Evolutionary conservation across 2,329 filamentous ascomycete genomes (phyloP).

Genomic region (Ilyonectria robusta): DNA sequence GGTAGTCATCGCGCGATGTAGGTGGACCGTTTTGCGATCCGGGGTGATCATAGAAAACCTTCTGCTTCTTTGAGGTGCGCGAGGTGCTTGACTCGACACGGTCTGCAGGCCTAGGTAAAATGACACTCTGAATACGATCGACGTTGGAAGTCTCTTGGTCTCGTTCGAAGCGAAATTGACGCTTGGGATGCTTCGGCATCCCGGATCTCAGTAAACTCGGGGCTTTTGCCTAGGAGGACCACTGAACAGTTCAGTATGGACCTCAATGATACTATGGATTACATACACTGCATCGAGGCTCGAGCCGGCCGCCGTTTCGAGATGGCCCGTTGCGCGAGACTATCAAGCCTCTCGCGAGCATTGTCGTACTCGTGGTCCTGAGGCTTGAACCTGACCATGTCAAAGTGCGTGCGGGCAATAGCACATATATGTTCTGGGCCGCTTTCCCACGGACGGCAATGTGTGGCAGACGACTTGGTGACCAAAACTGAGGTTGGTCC

Average conservation of each 20-base stretch:
- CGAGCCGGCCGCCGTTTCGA: background rate
- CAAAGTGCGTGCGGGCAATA: constrained; percentile 39
- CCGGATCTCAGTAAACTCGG: no score
- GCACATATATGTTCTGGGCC: constrained; percentile 39
- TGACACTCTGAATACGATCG: no score
- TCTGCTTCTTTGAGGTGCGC: background rate
- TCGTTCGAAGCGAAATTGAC: no score
- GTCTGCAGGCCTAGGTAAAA: background rate
- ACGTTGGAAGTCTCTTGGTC: no score
- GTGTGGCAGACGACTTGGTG: constrained; percentile 41
- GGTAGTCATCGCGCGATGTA: constrained; percentile 18
- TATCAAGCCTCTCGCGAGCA: constrained; percentile 21
- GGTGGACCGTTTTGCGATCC: background rate
- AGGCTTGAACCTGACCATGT: constrained; percentile 44
- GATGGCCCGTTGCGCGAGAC: constrained; percentile 22
- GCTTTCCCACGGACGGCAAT: constrained; percentile 38
- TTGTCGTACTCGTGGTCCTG: constrained; percentile 27
- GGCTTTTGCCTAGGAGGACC: no score
- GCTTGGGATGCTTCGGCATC: no score
- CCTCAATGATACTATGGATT: no score
- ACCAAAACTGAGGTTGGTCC: constrained; percentile 39
- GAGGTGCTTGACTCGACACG: background rate
- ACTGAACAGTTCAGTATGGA: no score
- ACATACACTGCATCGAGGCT: no score
- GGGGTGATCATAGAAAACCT: background rate